phyloP scores from a whole-genome alignment of 768 basidiomycete genomes.

The Gloeophyllum trabeum region DNA sequence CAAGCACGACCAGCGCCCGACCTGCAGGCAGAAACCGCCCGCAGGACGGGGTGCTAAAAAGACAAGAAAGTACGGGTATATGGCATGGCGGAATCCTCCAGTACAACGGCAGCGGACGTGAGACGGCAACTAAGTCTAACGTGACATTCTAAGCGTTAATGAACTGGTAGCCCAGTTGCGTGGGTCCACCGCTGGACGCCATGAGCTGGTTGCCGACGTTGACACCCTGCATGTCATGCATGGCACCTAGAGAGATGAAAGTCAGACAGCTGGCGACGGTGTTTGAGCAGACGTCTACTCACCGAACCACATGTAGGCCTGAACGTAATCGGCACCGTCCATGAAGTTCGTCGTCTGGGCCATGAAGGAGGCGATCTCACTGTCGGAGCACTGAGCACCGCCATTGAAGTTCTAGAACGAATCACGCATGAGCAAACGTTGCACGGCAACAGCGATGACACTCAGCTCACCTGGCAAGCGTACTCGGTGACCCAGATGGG shows the following conservation, averaged over 20 bases:
- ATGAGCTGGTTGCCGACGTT: constrained; percentile 45
- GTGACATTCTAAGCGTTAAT: constrained; percentile 21
- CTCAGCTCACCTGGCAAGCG: constrained; percentile 43
- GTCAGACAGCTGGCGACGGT: background rate
- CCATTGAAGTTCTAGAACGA: constrained; percentile 40
- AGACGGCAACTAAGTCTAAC: too few species aligned
- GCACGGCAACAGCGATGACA: background rate
- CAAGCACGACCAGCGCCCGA: background rate
- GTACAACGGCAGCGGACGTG: too few species aligned
- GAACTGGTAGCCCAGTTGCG: constrained; percentile 37
- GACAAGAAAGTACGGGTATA: background rate
- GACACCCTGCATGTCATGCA: constrained; percentile 46
- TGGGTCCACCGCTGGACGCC: constrained; percentile 31
- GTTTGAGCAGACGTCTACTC: constrained; percentile 12
- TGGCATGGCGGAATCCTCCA: too few species aligned
- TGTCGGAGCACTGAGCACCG: constrained; percentile 25
- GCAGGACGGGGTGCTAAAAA: background rate
- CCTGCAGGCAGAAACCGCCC: background rate
- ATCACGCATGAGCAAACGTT: background rate
- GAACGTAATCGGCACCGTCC: constrained; percentile 29
- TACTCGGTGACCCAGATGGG: constrained; percentile 60
- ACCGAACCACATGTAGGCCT: constrained; percentile 53
- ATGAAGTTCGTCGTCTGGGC: constrained; percentile 29
- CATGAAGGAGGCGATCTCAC: constrained; percentile 40
- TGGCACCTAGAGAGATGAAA: constrained; percentile 25